Evolutionary conservation across 2,329 filamentous ascomycete species (phyloP), one percentile per base, ranked within the genome.

Genomic region (Pseudopithomyces chartarum): DNA sequence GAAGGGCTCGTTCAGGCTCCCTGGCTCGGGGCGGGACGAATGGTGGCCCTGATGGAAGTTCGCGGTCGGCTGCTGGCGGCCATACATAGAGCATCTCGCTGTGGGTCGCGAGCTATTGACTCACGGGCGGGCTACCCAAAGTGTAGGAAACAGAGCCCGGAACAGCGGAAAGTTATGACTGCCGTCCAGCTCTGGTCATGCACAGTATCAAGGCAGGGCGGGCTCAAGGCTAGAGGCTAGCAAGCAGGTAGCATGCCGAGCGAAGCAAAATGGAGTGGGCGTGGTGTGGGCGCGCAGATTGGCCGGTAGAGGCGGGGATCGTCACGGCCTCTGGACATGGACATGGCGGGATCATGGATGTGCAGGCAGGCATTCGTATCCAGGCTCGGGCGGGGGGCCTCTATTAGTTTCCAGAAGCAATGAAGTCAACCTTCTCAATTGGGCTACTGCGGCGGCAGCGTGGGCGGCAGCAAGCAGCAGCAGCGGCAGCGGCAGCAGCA

Each of bases 391-490:
- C 49, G 55, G 50, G n/a, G 51, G 55, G 61, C 26, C 46, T 63
- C 59, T 61, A 64, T 58, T 59, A 44, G 61, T 59, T 60, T 61
- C 58, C 61, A 63, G 60, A 64, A 67, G 59, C 62, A 69, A 70
- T 60, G 55, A 60, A 60, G 56, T 53, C 57, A 62, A 59, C 62
- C 66, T 66, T 61, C 68, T 69, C 50, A 23, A 71, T 73, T 62
- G 70, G 72, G 71, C 62, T 69, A 66, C 58, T 72, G 70, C 71
- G 71, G 71, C 71, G 72, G 73, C 42, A 38, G 69, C 63, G 64
- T 64, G 58, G 63, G 64, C 62, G 50, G 54, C 43, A 50, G 52
- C 43, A 39, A 34, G 26, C 26, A 8, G 26, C 26, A 29, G 26
- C 26, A 29, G n/a, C n/a, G n/a, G n/a, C 26, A 22, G 40, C n/a